Conservation (phyloP, 352 stramenopile species). For the Pythium volutum region DNA sequence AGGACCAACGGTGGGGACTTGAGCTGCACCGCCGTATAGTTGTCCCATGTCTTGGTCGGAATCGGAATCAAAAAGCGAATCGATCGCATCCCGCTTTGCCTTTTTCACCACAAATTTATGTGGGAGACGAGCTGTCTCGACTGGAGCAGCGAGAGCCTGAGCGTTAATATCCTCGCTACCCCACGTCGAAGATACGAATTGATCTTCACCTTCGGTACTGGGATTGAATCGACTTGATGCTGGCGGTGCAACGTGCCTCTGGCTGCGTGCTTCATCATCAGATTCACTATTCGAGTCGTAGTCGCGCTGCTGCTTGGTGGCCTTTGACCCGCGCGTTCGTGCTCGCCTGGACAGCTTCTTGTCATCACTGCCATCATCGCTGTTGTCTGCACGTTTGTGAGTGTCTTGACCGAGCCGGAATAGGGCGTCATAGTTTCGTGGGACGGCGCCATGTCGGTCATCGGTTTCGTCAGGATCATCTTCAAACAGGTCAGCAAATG, state of each 20-base stretch:
- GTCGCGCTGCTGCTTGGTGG: neutral
- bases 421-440: constrained; percentile 51
- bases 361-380: constrained; percentile 21
- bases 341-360: constrained; percentile 9
- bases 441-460: constrained; percentile 22
- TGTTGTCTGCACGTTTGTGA: constrained; percentile 3
- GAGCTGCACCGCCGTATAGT: constrained; percentile 20
- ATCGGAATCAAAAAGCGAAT: constrained; percentile 61
- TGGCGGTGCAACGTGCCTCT: neutral
- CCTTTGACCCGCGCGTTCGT: constrained; percentile 1
- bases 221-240: neutral
- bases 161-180: neutral
- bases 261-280: neutral
- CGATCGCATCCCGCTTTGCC: constrained; percentile 45
- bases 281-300: neutral
- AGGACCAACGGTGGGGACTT: too few species aligned
- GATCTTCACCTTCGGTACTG: neutral
- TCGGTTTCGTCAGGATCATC: constrained; percentile 27
- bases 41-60: constrained; percentile 42
- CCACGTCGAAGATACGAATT: neutral
- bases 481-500: constrained; percentile 75
- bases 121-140: neutral
- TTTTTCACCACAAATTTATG: constrained; percentile 2
- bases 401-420: constrained; percentile 37
- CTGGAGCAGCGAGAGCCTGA: neutral